phyloP scores from a whole-genome alignment of 441 rosid genomes.

The Aleurites moluccanus region DNA sequence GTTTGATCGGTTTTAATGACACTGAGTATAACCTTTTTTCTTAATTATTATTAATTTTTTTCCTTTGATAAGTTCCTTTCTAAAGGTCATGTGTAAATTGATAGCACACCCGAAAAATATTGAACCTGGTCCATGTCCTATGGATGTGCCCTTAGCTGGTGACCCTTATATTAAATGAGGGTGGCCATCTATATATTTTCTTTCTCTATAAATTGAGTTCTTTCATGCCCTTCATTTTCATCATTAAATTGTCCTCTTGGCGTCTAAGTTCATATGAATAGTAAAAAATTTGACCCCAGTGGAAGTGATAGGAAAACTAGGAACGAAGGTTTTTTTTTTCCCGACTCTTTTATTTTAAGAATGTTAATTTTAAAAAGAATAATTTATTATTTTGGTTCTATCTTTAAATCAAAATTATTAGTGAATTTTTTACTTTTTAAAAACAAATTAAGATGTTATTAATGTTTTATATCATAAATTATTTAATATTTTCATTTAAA shows the following conservation, averaged over 20 bases:
- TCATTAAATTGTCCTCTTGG: neutral
- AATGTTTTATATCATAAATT: too few species aligned
- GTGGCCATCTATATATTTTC: neutral
- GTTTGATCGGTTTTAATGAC: too few species aligned
- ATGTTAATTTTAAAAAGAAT: too few species aligned
- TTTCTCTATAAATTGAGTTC: too few species aligned
- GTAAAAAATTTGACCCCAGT: neutral
- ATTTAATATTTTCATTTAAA: too few species aligned
- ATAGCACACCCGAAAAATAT: slow-evolving; percentile 16
- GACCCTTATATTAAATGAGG: slow-evolving; percentile 17
- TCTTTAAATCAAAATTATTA: too few species aligned
- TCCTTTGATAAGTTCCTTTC: neutral
- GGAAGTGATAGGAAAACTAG: neutral
- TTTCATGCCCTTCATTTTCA: neutral
- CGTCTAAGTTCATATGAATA: neutral
- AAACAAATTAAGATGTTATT: too few species aligned
- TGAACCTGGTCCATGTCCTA: neutral
- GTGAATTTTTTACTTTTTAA: too few species aligned
- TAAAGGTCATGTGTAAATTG: slow-evolving; percentile 17
- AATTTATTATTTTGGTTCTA: too few species aligned
- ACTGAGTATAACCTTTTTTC: too few species aligned
- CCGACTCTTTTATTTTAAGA: too few species aligned
- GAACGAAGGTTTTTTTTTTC: too few species aligned
- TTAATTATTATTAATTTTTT: neutral
- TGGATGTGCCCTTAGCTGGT: neutral